Evolutionary conservation across 805 yeast genomes (phyloP), one percentile per base, ranked within the genome.

Genomic region (Nakazawaea populi): DNA sequence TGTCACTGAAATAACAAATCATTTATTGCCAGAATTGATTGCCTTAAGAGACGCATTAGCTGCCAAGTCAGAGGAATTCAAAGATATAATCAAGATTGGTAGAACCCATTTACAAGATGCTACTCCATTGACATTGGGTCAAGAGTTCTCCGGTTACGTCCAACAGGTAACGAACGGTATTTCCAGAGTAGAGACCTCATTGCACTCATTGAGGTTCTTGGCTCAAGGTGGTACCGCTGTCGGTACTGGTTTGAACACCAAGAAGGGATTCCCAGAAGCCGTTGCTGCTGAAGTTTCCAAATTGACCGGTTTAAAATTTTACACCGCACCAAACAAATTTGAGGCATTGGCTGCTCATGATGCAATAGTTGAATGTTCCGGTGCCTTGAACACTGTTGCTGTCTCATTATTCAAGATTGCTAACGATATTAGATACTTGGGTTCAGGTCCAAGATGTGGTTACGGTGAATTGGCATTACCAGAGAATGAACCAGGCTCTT

Each of bases 221-320:
- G 99, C 99, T 45, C 99, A 94, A 77, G 99, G 99, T 76, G 99
- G 99, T 75, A 94, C 99, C 56, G 99, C 99, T 55, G 99, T 94
- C 51, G 99, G 99, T 62, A 94, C 99, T 51, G 99, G 99, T 58
- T 80, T 94, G 62, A 94, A 94, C 83, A 92, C 98, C 72, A 85
- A 73, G 68, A 80, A 82, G 66, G 98, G 98, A 29, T 94, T 87
- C 68, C 96, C 89, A 62, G 84, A 75, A 61, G 83, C 86, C 60
- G 83, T 94, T 60, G 99, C 99, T 54, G 84, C 78, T 54, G 83
- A 87, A 71, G 96, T 94, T 44, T 70, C 95, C 53, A 79, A 81
- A 60, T 81, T 89, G 71, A 90, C 97, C 52, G 97, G 97, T 53
- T 77, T 88, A 64, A 83, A 84, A 54, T 94, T 94, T 77, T 72